These are phyloP conservation scores for Juglanconis oblonga DNA, from an alignment of 2,329 filamentous ascomycete species.

Conservation along the genomic window DNA sequence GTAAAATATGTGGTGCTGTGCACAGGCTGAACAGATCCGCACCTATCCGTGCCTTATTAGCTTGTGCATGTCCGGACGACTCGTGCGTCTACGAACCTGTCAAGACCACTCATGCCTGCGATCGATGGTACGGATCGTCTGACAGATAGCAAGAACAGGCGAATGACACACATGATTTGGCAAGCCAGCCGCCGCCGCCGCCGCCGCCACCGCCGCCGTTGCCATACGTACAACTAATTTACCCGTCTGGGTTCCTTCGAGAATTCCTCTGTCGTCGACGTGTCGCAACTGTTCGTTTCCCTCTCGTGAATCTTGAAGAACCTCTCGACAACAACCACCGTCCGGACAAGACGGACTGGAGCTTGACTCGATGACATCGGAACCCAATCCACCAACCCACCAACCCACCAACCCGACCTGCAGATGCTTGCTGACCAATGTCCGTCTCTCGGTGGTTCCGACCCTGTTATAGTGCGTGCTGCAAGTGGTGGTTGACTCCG, in stretches of 20 bases:
- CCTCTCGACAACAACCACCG: too few relatives aligned
- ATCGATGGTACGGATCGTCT: too few relatives aligned
- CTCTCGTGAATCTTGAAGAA: background rate
- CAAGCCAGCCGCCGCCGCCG: background rate
- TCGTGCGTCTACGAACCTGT: too few relatives aligned
- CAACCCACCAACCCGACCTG: background rate
- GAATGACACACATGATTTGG: background rate
- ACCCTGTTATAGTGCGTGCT: background rate
- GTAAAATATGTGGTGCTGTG: too few relatives aligned
- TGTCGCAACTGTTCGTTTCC: background rate
- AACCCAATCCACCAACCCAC: background rate
- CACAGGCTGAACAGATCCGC: too few relatives aligned
- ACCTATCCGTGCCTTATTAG: too few relatives aligned
- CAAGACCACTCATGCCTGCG: too few relatives aligned
- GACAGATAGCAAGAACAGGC: background rate
- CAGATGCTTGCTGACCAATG: background rate
- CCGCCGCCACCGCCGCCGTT: too few relatives aligned
- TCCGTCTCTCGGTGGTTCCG: background rate
- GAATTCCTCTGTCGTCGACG: too few relatives aligned
- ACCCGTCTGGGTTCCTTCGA: background rate
- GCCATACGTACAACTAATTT: background rate
- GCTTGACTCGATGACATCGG: background rate
- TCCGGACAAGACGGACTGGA: background rate
- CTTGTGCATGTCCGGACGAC: too few relatives aligned
- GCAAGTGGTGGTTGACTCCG: background rate